These are phyloP conservation scores for Avena sativa DNA, from an alignment of 176 grass and related monocot species.

Conservation along the genomic window DNA sequence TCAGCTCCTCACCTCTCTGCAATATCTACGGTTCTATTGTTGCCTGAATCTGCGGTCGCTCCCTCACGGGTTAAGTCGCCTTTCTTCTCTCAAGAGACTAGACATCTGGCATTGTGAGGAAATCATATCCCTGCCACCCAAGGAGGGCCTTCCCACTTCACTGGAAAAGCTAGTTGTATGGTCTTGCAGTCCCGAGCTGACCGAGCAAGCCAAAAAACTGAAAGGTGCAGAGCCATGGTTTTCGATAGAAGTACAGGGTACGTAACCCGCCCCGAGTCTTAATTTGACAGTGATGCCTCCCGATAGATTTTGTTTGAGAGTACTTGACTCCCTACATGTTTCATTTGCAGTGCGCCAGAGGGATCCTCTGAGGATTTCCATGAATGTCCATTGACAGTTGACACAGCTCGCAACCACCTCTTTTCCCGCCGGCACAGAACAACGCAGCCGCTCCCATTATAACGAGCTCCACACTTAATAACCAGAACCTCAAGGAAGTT, in stretches of 20 bases:
- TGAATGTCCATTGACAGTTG: no score
- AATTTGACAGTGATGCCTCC: no score
- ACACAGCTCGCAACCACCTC: no score
- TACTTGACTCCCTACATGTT: no score
- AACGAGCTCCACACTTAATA: no score
- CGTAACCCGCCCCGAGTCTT: neutral
- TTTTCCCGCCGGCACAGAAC: no score
- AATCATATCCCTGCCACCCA: neutral
- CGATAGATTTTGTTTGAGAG: no score
- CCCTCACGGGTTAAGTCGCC: neutral
- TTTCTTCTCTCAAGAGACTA: neutral
- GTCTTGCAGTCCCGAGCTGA: neutral
- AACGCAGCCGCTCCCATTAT: neutral
- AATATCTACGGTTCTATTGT: accelerated
- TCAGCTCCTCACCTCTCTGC: neutral
- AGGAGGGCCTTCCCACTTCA: neutral
- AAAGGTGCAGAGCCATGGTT: neutral
- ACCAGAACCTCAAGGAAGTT: neutral
- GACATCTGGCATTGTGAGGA: accelerated
- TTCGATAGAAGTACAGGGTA: neutral
- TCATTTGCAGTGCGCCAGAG: no score
- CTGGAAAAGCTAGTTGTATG: neutral
- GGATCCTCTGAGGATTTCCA: no score
- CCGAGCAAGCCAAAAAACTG: neutral
- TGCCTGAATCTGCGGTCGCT: neutral